These are phyloP conservation scores for Ogataea neopini DNA, from an alignment of 805 yeast genomes.

Conservation along the genomic window DNA sequence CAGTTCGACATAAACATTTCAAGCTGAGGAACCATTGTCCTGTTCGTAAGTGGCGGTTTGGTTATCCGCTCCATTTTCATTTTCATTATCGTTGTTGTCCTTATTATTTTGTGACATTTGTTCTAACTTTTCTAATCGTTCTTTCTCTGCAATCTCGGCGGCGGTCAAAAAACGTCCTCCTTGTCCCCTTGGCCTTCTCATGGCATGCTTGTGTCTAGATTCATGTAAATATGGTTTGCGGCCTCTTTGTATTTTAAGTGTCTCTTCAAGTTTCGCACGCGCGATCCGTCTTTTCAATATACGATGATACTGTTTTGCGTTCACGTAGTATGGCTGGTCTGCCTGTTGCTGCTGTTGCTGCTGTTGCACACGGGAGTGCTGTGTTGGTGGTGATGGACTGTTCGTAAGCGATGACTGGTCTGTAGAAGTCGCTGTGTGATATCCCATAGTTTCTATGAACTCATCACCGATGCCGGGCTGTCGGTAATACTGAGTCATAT, in stretches of 20 bases:
- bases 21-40: conserved; percentile 4
- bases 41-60: conserved; percentile 10
- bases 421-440: conserved; percentile 22
- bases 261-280: conserved; percentile 88
- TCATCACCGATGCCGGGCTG: conserved; percentile 18
- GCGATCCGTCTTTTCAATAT: conserved; percentile 92
- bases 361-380: conserved; percentile 8
- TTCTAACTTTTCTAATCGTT: conserved; percentile 39
- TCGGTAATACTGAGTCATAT: conserved; percentile 16
- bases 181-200: conserved; percentile 98
- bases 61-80: conserved; percentile 1
- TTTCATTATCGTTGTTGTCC: neutral
- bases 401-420: conserved; percentile 25
- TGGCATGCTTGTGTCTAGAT: conserved; percentile 97
- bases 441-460: conserved; percentile 22
- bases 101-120: no score
- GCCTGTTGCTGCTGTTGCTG: conserved; percentile 21
- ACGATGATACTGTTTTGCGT: conserved; percentile 96
- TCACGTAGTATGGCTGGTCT: conserved; percentile 95
- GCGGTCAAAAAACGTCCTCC: conserved; percentile 97
- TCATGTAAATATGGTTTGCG: conserved; percentile 94
- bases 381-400: conserved; percentile 23
- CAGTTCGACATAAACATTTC: conserved; percentile 7
- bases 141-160: conserved; percentile 78
- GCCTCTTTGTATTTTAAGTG: conserved; percentile 81